Percentiles rank a stretch among this genome's conserved stretches.
Conservation (phyloP, 345 rosid species). For the Trapa incisa region DNA sequence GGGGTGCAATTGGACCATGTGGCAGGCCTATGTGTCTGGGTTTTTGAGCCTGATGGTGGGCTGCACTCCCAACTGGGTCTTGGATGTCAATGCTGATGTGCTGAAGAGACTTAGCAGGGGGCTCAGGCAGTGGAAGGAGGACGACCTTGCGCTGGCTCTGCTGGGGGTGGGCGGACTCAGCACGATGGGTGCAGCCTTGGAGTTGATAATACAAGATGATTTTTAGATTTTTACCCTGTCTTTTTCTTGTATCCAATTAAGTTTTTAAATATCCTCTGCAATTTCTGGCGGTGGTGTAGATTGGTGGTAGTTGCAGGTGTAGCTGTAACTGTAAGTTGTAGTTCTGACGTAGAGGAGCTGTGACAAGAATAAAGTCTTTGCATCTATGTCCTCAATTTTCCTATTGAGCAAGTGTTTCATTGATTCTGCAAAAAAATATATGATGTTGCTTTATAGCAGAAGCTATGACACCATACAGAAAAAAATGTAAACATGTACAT, state of each 20-base stretch:
- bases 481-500: background rate
- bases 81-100: conserved; percentile 62
- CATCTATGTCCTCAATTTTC: background rate
- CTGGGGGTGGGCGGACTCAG: conserved; percentile 67
- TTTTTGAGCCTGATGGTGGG: conserved; percentile 68
- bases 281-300: background rate
- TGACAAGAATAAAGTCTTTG: background rate
- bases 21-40: conserved; percentile 69
- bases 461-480: background rate
- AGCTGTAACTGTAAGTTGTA: background rate
- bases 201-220: conserved; percentile 27
- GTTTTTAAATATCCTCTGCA: background rate
- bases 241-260: background rate
- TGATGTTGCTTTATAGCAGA: background rate
- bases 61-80: conserved; percentile 74
- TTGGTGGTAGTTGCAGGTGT: too few species aligned
- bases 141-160: conserved; percentile 61
- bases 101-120: conserved; percentile 71
- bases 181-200: conserved; percentile 64
- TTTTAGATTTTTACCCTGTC: background rate
- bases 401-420: background rate
- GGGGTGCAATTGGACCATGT: conserved; percentile 61
- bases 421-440: background rate
- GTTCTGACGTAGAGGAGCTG: background rate
- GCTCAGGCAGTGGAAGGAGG: conserved; percentile 66